Conservation (phyloP, 345 rosid genomes). For the Noccaea caerulescens region DNA sequence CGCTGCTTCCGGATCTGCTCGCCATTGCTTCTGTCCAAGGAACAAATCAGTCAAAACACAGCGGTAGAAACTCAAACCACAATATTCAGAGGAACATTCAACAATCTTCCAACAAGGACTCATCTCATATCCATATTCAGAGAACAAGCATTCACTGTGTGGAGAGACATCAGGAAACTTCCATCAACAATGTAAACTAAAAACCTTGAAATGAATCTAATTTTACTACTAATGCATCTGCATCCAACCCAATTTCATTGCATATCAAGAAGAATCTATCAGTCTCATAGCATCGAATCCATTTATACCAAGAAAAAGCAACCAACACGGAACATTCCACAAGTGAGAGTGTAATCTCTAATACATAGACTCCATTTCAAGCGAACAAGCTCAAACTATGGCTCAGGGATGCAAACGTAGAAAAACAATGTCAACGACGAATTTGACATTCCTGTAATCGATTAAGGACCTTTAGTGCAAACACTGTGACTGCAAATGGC, state of each 20-base stretch:
- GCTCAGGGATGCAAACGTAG: background rate
- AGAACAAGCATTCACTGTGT: background rate
- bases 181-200: background rate
- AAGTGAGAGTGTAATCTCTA: background rate
- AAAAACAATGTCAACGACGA: background rate
- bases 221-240: background rate
- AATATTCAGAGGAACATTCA: too few relatives aligned
- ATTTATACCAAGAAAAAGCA: background rate
- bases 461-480: background rate
- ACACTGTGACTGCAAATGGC: background rate
- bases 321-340: background rate
- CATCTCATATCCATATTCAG: background rate
- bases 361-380: background rate
- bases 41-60: background rate
- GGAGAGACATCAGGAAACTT: background rate
- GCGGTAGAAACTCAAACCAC: background rate
- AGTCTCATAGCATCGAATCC: background rate
- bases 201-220: background rate
- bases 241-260: background rate
- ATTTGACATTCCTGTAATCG: background rate
- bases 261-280: background rate
- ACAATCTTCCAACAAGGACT: slow-evolving; percentile 4
- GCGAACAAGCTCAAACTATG: background rate
- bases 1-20: slow-evolving; percentile 48
- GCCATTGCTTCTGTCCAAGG: slow-evolving; percentile 56